A percentile compares a stretch with the other conserved stretches of the same genome.
phyloP scores from a whole-genome alignment of 2,329 filamentous ascomycete genomes.

The Eutypa lata region DNA sequence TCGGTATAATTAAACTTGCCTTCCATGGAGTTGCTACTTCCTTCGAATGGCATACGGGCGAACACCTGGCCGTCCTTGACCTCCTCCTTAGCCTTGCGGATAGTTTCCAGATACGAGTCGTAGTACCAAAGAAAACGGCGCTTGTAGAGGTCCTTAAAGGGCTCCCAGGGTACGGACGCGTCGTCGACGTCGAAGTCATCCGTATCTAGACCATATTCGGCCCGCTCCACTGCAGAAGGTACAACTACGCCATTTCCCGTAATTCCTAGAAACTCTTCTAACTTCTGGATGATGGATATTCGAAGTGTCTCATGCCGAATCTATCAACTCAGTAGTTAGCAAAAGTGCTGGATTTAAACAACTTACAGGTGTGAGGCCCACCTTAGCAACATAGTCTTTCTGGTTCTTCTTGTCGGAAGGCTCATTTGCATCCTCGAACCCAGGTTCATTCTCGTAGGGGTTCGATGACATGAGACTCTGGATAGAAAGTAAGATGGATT shows the following conservation, averaged over 20 bases:
- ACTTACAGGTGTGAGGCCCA: constrained; percentile 29
- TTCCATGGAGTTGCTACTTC: constrained; percentile 72
- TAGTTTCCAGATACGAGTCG: constrained; percentile 74
- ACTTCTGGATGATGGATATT: constrained; percentile 78
- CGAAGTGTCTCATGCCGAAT: constrained; percentile 89
- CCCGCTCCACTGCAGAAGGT: constrained; percentile 26
- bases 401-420: constrained; percentile 70
- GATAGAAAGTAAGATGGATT: constrained; percentile 91
- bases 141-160: constrained; percentile 88
- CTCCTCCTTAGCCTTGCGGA: constrained; percentile 63
- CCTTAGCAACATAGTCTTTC: constrained; percentile 75
- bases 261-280: constrained; percentile 77
- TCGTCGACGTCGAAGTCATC: constrained; percentile 49
- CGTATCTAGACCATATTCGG: constrained; percentile 46
- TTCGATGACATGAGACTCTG: constrained; percentile 94
- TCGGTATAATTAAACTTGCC: constrained; percentile 80
- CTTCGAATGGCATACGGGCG: constrained; percentile 84
- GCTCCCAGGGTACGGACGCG: constrained; percentile 63
- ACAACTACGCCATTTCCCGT: constrained; percentile 45
- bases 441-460: constrained; percentile 94
- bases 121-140: constrained; percentile 95
- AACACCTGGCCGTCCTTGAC: constrained; percentile 65
- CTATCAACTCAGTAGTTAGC: constrained; percentile 41
- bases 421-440: constrained; percentile 74
- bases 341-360: background rate